These are phyloP conservation scores for Neofusicoccum laricinum DNA, from an alignment of 2,329 filamentous ascomycete genomes.

Conservation along the genomic window DNA sequence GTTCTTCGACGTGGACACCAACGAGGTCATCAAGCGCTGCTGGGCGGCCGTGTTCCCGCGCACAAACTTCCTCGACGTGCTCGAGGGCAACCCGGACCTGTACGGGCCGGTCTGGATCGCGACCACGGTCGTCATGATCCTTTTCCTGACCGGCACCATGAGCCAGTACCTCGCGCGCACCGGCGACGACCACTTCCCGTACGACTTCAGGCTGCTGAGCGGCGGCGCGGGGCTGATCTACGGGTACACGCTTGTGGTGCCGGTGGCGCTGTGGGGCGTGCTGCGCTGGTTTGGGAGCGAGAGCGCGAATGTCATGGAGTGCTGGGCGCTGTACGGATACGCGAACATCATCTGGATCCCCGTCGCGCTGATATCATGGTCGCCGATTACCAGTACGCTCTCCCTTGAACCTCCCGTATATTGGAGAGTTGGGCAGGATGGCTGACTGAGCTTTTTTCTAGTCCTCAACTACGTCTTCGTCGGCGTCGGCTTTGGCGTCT, in stretches of 20 bases:
- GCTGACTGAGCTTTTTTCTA: not conserved
- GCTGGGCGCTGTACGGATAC: conserved; percentile 94
- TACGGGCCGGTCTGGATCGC: conserved; percentile 99
- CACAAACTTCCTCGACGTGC: conserved; percentile 91
- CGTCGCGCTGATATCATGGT: conserved; percentile 89
- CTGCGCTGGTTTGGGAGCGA: conserved; percentile 95
- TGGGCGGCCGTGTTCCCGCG: conserved; percentile 85
- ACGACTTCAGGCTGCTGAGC: conserved; percentile 86
- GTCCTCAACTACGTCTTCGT: conserved; percentile 93
- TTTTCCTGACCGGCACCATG: conserved; percentile 94
- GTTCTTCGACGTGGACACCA: conserved; percentile 98
- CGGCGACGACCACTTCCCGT: conserved; percentile 71
- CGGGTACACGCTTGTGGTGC: conserved; percentile 82
- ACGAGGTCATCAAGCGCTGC: conserved; percentile 81
- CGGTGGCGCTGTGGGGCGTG: conserved; percentile 79
- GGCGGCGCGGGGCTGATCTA: conserved; percentile 89
- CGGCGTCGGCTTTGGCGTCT: conserved; percentile 54
- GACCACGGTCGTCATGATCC: conserved; percentile 90
- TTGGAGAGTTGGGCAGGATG: no score
- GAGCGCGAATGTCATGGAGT: conserved; percentile 88
- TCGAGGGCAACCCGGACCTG: conserved; percentile 93
- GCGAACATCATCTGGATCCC: conserved; percentile 96
- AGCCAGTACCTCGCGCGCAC: conserved; percentile 78
- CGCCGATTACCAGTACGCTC: conserved; percentile 60
- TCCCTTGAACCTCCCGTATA: conserved; percentile 27